phyloP scores from a whole-genome alignment of 78 protist species.

The Emiliania huxleyi region DNA sequence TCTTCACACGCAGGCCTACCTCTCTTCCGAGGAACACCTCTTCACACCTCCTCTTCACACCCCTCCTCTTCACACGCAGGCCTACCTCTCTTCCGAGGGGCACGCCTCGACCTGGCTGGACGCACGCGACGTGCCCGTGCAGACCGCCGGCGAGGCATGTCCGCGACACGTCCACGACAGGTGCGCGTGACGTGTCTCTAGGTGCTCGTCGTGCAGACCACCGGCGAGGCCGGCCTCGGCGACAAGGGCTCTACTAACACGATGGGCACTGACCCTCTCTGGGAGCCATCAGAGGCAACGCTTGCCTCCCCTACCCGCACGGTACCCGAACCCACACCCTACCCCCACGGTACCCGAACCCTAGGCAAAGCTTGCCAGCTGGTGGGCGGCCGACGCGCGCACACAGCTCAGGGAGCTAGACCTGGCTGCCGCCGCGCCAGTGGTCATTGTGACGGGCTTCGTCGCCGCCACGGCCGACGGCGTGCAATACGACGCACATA shows the following conservation, averaged over 20 bases:
- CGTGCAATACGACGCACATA: no score
- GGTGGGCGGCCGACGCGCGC: neutral
- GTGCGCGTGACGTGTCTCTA: no score
- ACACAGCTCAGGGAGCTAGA: neutral
- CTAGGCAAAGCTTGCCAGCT: neutral
- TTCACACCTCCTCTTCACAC: no score
- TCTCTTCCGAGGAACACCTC: no score
- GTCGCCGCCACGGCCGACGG: neutral
- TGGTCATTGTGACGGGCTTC: constrained; percentile 36
- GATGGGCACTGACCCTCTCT: constrained; percentile 18
- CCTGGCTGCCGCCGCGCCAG: neutral
- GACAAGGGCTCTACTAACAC: constrained; percentile 33
- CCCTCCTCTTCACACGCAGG: no score
- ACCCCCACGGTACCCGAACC: no score
- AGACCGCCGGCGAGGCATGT: neutral
- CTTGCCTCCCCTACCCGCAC: no score
- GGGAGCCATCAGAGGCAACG: neutral
- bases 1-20: no score
- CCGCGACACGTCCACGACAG: no score
- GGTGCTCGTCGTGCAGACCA: neutral
- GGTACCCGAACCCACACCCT: no score
- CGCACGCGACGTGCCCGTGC: neutral
- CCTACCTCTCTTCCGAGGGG: neutral
- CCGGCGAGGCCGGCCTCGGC: constrained; percentile 25
- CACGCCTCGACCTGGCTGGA: neutral